Conservation (phyloP, 306 rosid species). For the Glycine soja region DNA sequence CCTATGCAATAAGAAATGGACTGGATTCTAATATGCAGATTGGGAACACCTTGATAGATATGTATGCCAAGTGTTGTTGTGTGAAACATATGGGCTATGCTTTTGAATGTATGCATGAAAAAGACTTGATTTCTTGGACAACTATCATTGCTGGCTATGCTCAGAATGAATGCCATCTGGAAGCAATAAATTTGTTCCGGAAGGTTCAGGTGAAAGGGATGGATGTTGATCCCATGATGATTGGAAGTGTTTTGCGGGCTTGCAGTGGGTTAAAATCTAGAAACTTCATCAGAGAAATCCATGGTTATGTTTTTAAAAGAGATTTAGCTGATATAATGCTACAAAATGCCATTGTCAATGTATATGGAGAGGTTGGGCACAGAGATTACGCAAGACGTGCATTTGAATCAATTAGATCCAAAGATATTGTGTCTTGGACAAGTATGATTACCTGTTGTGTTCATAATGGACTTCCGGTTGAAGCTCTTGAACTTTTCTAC, state of each 20-base stretch:
- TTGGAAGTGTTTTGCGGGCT: slow-evolving; percentile 71
- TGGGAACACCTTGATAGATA: slow-evolving; percentile 73
- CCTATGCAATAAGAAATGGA: slow-evolving; percentile 64
- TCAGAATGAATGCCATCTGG: slow-evolving; percentile 56
- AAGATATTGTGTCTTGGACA: slow-evolving; percentile 84
- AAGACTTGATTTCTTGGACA: slow-evolving; percentile 78
- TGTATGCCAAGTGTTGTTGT: slow-evolving; percentile 68
- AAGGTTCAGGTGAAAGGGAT: slow-evolving; percentile 55
- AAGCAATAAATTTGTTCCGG: slow-evolving; percentile 59
- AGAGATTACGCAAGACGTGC: slow-evolving; percentile 55
- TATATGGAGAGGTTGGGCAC: slow-evolving; percentile 64
- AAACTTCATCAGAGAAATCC: slow-evolving; percentile 65
- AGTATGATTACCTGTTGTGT: slow-evolving; percentile 72
- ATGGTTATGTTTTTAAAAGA: slow-evolving; percentile 56
- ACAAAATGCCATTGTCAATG: slow-evolving; percentile 65
- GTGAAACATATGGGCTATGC: slow-evolving; percentile 60
- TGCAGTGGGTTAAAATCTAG: slow-evolving; percentile 57
- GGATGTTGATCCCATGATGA: slow-evolving; percentile 66
- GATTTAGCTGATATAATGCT: slow-evolving; percentile 62
- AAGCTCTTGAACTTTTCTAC: slow-evolving; percentile 68
- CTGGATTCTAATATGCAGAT: slow-evolving; percentile 64
- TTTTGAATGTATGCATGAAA: slow-evolving; percentile 59
- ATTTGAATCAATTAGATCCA: slow-evolving; percentile 61
- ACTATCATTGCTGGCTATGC: slow-evolving; percentile 77
- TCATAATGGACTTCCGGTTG: slow-evolving; percentile 62